Evolutionary conservation across 2,329 filamentous ascomycete genomes (phyloP).

Genomic region (Pyrenophora tritici-repentis): DNA sequence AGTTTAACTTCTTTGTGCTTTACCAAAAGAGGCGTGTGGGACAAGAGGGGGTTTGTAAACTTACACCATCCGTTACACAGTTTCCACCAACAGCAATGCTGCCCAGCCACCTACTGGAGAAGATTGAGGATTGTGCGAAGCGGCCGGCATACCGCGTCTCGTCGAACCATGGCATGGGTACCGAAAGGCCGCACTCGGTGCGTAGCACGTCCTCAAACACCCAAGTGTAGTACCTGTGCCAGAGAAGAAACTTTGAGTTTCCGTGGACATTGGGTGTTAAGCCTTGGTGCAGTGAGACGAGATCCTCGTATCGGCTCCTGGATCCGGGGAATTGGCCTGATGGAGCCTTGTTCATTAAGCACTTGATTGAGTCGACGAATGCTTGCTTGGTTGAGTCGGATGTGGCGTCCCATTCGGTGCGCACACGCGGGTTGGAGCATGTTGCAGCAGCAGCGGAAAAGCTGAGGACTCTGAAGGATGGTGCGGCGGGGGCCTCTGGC

Average conservation of each 20-base stretch:
- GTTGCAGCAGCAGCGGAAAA: conserved; percentile 10
- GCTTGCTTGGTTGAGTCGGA: conserved; percentile 29
- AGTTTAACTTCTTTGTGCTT: conserved; percentile 1
- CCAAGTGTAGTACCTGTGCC: conserved; percentile 53
- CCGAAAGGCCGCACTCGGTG: conserved; percentile 50
- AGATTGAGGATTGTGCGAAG: conserved; percentile 38
- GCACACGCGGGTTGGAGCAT: conserved; percentile 37
- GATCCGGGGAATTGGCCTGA: conserved; percentile 34
- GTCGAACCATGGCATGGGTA: conserved; percentile 48
- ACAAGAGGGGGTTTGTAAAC: conserved; percentile 10
- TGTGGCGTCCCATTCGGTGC: conserved; percentile 40
- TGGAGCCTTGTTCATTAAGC: conserved; percentile 29
- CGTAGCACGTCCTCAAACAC: conserved; percentile 50
- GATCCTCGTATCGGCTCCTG: conserved; percentile 41
- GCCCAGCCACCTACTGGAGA: conserved; percentile 37
- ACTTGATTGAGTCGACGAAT: conserved; percentile 38
- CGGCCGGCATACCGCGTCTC: conserved; percentile 40
- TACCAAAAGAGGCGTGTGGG: neutral
- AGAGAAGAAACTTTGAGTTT: conserved; percentile 48
- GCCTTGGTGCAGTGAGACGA: conserved; percentile 42
- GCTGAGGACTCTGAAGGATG: neutral
- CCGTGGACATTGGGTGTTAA: conserved; percentile 42
- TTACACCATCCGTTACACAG: conserved; percentile 43
- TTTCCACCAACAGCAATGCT: conserved; percentile 28
- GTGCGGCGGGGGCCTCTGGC: neutral